Percentiles rank a stretch among this genome's conserved stretches.
These are phyloP conservation scores for Cyanidioschyzon merolae DNA, from an alignment of 23 red algal genomes.

Conservation along the genomic window DNA sequence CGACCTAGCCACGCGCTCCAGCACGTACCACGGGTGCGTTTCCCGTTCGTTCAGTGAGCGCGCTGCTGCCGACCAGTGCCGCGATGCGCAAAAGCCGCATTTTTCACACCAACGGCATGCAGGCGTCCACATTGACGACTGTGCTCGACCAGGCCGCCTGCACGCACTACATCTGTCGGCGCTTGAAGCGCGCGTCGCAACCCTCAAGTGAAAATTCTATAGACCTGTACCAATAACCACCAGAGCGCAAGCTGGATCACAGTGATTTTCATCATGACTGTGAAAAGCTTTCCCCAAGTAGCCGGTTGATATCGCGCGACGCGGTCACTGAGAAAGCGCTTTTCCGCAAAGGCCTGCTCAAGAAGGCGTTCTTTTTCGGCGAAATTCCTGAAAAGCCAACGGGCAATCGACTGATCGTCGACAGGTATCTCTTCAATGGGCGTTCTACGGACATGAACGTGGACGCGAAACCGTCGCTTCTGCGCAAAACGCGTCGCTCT, in stretches of 20 bases:
- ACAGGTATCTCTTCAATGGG: background rate
- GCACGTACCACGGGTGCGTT: too few relatives aligned
- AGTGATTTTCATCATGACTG: background rate
- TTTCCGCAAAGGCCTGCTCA: background rate
- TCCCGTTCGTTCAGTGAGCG: too few relatives aligned
- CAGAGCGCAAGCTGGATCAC: background rate
- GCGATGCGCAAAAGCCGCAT: too few relatives aligned
- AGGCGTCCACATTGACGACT: too few relatives aligned
- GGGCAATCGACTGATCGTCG: background rate
- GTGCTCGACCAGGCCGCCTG: too few relatives aligned
- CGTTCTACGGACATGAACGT: conserved; percentile 4
- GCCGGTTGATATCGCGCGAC: background rate
- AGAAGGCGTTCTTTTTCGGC: conserved; percentile 11
- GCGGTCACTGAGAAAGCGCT: background rate
- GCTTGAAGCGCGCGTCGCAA: too few relatives aligned
- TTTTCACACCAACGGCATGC: too few relatives aligned
- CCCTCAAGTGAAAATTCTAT: too few relatives aligned
- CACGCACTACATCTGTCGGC: too few relatives aligned
- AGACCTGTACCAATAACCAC: background rate
- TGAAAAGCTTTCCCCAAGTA: background rate
- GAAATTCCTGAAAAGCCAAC: background rate
- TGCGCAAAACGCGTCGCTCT: background rate
- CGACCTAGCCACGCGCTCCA: too few relatives aligned
- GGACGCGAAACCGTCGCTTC: background rate
- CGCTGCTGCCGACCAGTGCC: too few relatives aligned